Evolutionary conservation across 352 stramenopile genomes (phyloP), one percentile per base, ranked within the genome.

Genomic region (Phytophthora constricta): DNA sequence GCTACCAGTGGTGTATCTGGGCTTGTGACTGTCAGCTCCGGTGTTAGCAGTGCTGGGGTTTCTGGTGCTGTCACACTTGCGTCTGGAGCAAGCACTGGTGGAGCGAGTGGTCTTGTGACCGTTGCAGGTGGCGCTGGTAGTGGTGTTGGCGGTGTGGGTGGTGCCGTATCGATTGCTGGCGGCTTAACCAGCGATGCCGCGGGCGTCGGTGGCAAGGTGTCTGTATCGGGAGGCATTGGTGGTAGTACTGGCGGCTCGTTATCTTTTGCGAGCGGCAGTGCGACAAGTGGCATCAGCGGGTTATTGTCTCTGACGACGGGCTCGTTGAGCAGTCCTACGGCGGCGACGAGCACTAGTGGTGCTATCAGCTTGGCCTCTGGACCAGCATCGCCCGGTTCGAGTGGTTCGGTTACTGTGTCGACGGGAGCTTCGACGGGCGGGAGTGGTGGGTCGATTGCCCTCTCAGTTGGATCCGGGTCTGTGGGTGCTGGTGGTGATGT

Each of bases 341-440:
- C 48, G 14, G 54, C 58, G 41, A 62, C 56, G 14, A 58, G 61
- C 7, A 23, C 45, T 16, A 78, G 65, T 22, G 66, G 65, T n/a
- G n/a, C 57, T 22, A 42, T 76, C 13, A 52, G 57, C 2, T 27
- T 76, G 13, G 27, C 19, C 0, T 70, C 63, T 27, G 68, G 68
- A 34, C 27, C 63, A 20, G 59, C 65, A 9, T 72, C 70, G 49
- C 48, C 60, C 23, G 65, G 65, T 34, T 68, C 71, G 5, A 76
- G 71, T 39, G 71, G 71, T 13, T 52, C 26, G 22, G 46, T 79
- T 34, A 10, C 48, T 28, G 13, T 79, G 27, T 68, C 53, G 1
- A 92, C 86, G 17, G 90, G 89, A 8, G 37, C 45, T 17, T 78
- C 84, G 9, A 72, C 57, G 4, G 52, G 61, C 42, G 83, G 83